Evolutionary conservation across 768 basidiomycete species (phyloP).

Genomic region (Pluteus cervinus): DNA sequence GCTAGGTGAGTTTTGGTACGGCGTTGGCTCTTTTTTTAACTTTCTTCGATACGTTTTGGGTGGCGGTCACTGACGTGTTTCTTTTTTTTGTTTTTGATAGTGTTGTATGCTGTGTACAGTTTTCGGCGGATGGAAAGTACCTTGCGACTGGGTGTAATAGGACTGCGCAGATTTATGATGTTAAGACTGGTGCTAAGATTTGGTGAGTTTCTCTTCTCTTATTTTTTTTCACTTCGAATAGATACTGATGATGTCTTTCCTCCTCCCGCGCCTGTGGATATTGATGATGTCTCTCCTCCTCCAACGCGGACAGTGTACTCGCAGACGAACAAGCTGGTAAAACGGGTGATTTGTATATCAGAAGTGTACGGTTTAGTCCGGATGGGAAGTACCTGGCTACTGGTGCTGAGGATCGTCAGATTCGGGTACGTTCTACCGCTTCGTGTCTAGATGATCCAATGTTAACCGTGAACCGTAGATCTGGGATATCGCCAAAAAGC

Average conservation of each 20-base stretch:
- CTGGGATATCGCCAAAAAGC: slow-evolving; percentile 80
- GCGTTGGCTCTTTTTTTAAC: not conserved
- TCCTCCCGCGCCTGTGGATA: slow-evolving; percentile 33
- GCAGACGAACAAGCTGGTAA: slow-evolving; percentile 70
- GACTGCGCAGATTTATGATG: slow-evolving; percentile 93
- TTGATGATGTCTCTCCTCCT: slow-evolving; percentile 4
- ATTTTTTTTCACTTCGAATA: slow-evolving; percentile 3
- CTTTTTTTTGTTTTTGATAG: slow-evolving; percentile 21
- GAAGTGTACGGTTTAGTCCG: slow-evolving; percentile 91
- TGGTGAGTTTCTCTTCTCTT: slow-evolving; percentile 48
- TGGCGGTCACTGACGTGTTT: slow-evolving; percentile 6
- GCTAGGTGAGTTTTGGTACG: slow-evolving; percentile 53
- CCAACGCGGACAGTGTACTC: slow-evolving; percentile 71
- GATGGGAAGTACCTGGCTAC: slow-evolving; percentile 93
- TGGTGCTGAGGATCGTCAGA: slow-evolving; percentile 91
- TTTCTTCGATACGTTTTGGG: slow-evolving; percentile 4
- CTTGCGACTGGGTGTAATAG: slow-evolving; percentile 92
- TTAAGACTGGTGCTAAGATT: slow-evolving; percentile 78
- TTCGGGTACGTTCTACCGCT: slow-evolving; percentile 79
- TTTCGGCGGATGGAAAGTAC: slow-evolving; percentile 88
- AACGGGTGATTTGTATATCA: slow-evolving; percentile 82
- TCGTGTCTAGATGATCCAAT: no score
- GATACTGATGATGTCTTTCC: slow-evolving; percentile 5
- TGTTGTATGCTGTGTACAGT: slow-evolving; percentile 84
- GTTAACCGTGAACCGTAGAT: slow-evolving; percentile 53